Conservation (phyloP, 352 stramenopile species). For the Pythium brachiatum region DNA sequence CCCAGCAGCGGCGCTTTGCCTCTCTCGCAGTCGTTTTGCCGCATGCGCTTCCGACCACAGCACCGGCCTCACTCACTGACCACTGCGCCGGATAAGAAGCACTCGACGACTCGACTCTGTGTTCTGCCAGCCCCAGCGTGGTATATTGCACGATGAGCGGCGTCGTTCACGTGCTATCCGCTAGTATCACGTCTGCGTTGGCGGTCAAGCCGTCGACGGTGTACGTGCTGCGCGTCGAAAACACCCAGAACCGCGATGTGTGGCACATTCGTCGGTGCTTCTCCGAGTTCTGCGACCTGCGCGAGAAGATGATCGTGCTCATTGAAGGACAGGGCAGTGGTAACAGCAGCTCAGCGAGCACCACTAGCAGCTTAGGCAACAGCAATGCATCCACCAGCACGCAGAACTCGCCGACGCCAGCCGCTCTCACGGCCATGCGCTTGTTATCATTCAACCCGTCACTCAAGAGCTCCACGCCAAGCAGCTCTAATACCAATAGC, state of each 20-base stretch:
- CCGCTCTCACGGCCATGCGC: conserved; percentile 11
- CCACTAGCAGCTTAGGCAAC: neutral
- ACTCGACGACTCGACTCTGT: neutral
- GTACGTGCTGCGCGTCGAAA: conserved; percentile 66
- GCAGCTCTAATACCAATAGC: conserved; percentile 28
- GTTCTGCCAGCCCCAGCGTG: neutral
- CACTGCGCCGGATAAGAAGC: conserved; percentile 2
- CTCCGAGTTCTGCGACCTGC: conserved; percentile 71
- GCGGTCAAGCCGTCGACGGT: conserved; percentile 73
- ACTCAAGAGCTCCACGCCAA: conserved; percentile 7
- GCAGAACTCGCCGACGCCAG: conserved; percentile 17
- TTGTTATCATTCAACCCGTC: conserved; percentile 14
- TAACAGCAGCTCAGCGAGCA: neutral
- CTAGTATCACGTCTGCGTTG: conserved; percentile 61
- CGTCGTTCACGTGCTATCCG: conserved; percentile 46
- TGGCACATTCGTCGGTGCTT: conserved; percentile 76
- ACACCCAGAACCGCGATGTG: conserved; percentile 34
- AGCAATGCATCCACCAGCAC: conserved; percentile 1
- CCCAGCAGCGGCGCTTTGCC: neutral
- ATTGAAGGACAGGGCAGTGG: conserved; percentile 36
- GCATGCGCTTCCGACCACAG: neutral
- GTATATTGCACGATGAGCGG: conserved; percentile 31
- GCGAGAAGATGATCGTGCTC: conserved; percentile 59
- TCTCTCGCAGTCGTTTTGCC: neutral
- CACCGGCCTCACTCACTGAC: conserved; percentile 1